A percentile compares a stretch with the other conserved stretches of the same genome.
Evolutionary conservation across 768 basidiomycete genomes (phyloP).

Genomic region (Gloeopeniophorella convolvens): DNA sequence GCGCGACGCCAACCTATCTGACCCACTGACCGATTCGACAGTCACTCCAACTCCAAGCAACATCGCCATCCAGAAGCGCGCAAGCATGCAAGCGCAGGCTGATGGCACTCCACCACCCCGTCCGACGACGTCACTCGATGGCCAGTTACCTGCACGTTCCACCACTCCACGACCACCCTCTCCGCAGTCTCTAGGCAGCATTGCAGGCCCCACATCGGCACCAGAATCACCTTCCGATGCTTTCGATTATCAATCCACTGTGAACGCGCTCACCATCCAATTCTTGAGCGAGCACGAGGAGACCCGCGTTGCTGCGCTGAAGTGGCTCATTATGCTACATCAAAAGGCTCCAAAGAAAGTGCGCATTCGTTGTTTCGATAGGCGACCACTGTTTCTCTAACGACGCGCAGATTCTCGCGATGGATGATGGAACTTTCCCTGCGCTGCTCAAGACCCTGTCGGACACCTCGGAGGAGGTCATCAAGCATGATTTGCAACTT

Average conservation of each 20-base stretch:
- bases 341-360: conserved; percentile 97
- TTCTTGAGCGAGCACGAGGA: conserved; percentile 96
- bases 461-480: conserved; percentile 95
- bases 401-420: conserved; percentile 68
- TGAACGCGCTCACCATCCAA: conserved; percentile 87
- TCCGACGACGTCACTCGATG: conserved; percentile 7
- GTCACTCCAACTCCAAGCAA: conserved; percentile 17
- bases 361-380: neutral
- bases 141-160: conserved; percentile 23
- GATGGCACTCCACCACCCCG: neutral
- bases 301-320: conserved; percentile 89
- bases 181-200: conserved; percentile 16
- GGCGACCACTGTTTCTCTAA: neutral
- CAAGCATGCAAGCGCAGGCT: conserved; percentile 7
- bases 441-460: conserved; percentile 92
- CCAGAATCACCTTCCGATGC: conserved; percentile 51
- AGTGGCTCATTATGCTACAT: conserved; percentile 98
- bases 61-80: conserved; percentile 22
- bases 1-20: conserved; percentile 45
- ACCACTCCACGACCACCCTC: conserved; percentile 25
- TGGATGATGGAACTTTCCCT: conserved; percentile 97
- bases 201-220: conserved; percentile 25
- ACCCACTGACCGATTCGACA: conserved; percentile 33
- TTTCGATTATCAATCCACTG: conserved; percentile 90
- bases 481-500: conserved; percentile 93